Percentiles rank a stretch among this genome's conserved stretches.
phyloP scores from a whole-genome alignment of 768 basidiomycete genomes.

The Exidia glandulosa region DNA sequence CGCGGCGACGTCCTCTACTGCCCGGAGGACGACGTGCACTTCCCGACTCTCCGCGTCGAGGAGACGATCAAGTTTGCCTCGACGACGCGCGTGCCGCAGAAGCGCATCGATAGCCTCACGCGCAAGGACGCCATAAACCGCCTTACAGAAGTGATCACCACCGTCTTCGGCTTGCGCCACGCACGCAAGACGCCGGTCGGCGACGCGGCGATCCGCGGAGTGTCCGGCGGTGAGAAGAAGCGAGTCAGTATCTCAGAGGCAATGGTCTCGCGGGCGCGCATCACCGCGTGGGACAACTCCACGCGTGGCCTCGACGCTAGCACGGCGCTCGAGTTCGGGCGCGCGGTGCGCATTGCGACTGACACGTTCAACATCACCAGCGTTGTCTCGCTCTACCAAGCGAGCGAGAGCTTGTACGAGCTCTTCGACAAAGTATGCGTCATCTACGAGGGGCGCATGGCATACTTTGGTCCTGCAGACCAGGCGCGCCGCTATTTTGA shows the following conservation, averaged over 20 bases:
- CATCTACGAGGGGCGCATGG: slow-evolving; percentile 61
- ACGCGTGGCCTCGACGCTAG: slow-evolving; percentile 77
- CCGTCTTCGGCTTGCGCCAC: slow-evolving; percentile 43
- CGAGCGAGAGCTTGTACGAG: slow-evolving; percentile 53
- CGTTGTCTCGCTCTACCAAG: slow-evolving; percentile 80
- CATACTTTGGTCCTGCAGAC: slow-evolving; percentile 60
- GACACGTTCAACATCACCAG: slow-evolving; percentile 72
- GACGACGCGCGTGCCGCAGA: slow-evolving; percentile 53
- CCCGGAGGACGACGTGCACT: slow-evolving; percentile 79
- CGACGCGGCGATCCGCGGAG: slow-evolving; percentile 29
- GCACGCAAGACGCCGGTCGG: slow-evolving; percentile 29
- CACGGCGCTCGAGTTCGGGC: slow-evolving; percentile 79
- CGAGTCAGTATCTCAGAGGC: slow-evolving; percentile 69
- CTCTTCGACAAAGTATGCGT: slow-evolving; percentile 80
- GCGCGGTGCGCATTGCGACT: slow-evolving; percentile 69
- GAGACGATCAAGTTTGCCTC: slow-evolving; percentile 38
- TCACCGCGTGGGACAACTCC: slow-evolving; percentile 40
- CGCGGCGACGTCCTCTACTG: slow-evolving; percentile 75
- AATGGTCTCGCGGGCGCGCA: slow-evolving; percentile 13
- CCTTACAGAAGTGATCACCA: slow-evolving; percentile 31
- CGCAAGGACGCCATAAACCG: slow-evolving; percentile 34
- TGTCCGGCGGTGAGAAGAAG: slow-evolving; percentile 67
- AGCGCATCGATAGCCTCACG: slow-evolving; percentile 36
- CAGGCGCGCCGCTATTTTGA: slow-evolving; percentile 65
- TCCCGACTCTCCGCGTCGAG: neutral